Evolutionary conservation across 495 filamentous ascomycete genomes (phyloP).

Genomic region (Penicillium flavigenum): DNA sequence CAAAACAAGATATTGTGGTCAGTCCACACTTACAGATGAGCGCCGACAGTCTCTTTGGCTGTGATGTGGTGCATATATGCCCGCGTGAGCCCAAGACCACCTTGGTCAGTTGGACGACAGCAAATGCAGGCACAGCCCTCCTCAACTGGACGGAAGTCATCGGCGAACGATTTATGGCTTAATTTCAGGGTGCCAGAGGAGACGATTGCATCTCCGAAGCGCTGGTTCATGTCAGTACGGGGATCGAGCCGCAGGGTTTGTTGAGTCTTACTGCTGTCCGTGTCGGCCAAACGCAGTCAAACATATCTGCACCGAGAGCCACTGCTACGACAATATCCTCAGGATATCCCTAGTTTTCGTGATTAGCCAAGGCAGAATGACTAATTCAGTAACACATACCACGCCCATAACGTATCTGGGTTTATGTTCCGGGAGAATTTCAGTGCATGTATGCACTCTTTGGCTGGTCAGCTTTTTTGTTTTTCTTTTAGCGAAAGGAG

Average conservation of each 20-base stretch:
- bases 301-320: conserved; percentile 97
- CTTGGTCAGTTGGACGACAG: conserved; percentile 65
- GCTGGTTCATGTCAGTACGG: conserved; percentile 24
- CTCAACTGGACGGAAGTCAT: conserved; percentile 82
- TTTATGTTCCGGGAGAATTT: conserved; percentile 80
- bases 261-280: conserved; percentile 67
- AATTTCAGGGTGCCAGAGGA: conserved; percentile 78
- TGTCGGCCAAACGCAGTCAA: conserved; percentile 99
- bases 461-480: conserved; percentile 12
- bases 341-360: conserved; percentile 66
- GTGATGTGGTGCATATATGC: conserved; percentile 90
- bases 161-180: conserved; percentile 68
- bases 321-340: conserved; percentile 91
- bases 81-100: conserved; percentile 79
- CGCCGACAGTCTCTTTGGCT: conserved; percentile 91
- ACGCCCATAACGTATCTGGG: conserved; percentile 99
- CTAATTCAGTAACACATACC: conserved; percentile 41
- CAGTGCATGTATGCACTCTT: conserved; percentile 83
- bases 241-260: background rate
- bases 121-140: conserved; percentile 75
- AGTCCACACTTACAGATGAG: conserved; percentile 63
- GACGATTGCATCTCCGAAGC: conserved; percentile 93
- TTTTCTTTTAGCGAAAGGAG: background rate
- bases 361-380: conserved; percentile 15
- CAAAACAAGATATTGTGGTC: background rate